These are phyloP conservation scores for Magnaporthiopsis incrustans DNA, from an alignment of 2,329 filamentous ascomycete genomes.

Conservation along the genomic window DNA sequence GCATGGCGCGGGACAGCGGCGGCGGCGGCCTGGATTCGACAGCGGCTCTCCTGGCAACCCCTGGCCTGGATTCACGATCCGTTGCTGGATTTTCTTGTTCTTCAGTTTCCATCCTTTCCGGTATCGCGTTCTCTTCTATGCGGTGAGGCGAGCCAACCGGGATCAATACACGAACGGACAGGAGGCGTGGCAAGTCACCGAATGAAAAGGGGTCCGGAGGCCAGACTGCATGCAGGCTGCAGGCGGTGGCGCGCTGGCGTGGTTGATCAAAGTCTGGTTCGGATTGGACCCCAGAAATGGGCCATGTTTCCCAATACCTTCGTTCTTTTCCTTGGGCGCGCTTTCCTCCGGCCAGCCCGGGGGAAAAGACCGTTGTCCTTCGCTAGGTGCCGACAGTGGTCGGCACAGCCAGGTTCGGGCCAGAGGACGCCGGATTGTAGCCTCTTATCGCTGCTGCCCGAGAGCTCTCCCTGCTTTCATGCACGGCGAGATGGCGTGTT, in stretches of 20 bases:
- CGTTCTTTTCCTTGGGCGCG: too few species aligned
- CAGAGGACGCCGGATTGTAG: too few species aligned
- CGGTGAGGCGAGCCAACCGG: too few species aligned
- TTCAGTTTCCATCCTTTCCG: neutral
- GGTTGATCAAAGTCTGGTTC: too few species aligned
- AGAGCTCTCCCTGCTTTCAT: neutral
- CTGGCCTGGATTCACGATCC: too few species aligned
- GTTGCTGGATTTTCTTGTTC: neutral
- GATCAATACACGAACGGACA: too few species aligned
- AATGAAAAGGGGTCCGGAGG: too few species aligned
- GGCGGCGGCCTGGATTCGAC: slow-evolving; percentile 2
- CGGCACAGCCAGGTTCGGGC: neutral
- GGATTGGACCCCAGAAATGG: neutral
- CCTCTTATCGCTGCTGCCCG: neutral
- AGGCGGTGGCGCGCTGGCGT: neutral
- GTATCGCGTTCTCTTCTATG: too few species aligned
- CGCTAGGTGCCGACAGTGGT: neutral
- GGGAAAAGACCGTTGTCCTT: too few species aligned
- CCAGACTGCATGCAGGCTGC: neutral
- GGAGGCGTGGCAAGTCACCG: too few species aligned
- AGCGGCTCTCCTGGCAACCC: neutral
- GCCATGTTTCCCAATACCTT: neutral
- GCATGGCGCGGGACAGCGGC: slow-evolving; percentile 1
- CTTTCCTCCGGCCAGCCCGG: neutral
- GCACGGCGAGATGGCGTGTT: too few species aligned